These are phyloP conservation scores for Austroboletus olivaceoglutinosus DNA, from an alignment of 1,284 basidiomycete species.

Conservation along the genomic window DNA sequence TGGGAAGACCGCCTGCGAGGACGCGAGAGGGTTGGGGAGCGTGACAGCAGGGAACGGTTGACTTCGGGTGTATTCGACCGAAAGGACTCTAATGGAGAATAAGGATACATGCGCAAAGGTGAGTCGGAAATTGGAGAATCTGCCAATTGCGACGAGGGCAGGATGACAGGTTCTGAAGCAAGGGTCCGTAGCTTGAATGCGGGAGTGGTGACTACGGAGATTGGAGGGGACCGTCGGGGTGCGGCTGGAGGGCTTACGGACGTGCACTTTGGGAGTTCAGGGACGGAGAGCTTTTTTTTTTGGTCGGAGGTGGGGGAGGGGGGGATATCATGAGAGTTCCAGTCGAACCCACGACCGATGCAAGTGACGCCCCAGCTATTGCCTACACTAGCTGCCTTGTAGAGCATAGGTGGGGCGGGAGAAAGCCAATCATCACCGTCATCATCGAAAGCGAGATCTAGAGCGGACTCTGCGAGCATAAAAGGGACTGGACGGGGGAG, in stretches of 20 bases:
- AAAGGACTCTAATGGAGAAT: conserved; percentile 30
- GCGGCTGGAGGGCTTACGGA: conserved; percentile 7
- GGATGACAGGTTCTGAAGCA: conserved; percentile 6
- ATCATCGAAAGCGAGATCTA: conserved; percentile 64
- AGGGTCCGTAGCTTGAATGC: conserved; percentile 1
- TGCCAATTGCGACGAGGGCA: conserved; percentile 19
- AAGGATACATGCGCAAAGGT: conserved; percentile 33
- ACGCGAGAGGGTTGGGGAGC: conserved; percentile 51
- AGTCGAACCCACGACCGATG: conserved; percentile 78
- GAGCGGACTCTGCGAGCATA: conserved; percentile 58
- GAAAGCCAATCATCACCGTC: conserved; percentile 63
- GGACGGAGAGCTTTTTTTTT: conserved; percentile 4
- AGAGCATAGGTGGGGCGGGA: conserved; percentile 48
- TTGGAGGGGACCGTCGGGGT: conserved; percentile 12
- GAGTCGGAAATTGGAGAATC: conserved; percentile 20
- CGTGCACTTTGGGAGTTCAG: conserved; percentile 13
- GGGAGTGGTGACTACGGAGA: conserved; percentile 15
- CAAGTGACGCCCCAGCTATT: conserved; percentile 80
- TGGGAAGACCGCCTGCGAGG: conserved; percentile 75
- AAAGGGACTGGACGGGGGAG: conserved; percentile 6
- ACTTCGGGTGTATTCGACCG: conserved; percentile 19
- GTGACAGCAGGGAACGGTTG: conserved; percentile 31
- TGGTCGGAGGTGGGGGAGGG: conserved; percentile 10
- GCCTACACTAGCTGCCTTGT: conserved; percentile 62
- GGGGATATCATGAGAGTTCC: conserved; percentile 48